These are phyloP conservation scores for Fomitiporia mediterranea DNA, from an alignment of 1,284 basidiomycete species.

Conservation along the genomic window DNA sequence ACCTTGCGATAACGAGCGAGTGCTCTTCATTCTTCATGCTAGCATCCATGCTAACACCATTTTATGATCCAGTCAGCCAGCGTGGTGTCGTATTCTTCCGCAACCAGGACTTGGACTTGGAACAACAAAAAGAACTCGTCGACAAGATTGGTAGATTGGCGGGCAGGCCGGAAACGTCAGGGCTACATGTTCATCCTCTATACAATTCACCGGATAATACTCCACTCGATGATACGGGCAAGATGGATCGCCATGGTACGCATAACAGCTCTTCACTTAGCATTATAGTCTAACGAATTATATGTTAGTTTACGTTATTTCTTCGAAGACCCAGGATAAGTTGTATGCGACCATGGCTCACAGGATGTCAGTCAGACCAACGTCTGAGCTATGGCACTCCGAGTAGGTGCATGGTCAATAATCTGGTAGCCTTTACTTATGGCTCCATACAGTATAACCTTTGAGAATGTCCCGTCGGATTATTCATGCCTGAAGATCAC, in stretches of 20 bases:
- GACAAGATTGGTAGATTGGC: conserved; percentile 34
- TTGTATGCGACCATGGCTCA: conserved; percentile 18
- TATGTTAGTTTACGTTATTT: conserved; percentile 18
- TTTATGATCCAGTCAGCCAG: conserved; percentile 32
- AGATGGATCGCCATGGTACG: conserved; percentile 24
- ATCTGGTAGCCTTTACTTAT: too few species aligned
- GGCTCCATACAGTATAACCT: conserved; percentile 35
- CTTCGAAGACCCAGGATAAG: conserved; percentile 16
- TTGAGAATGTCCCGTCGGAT: conserved; percentile 41
- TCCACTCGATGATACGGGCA: conserved; percentile 25
- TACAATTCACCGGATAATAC: conserved; percentile 29
- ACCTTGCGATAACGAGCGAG: conserved; percentile 17
- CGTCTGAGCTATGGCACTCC: conserved; percentile 25
- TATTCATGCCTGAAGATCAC: conserved; percentile 37
- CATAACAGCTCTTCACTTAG: not conserved
- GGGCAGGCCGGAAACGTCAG: conserved; percentile 35
- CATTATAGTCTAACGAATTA: not conserved
- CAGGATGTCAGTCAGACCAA: conserved; percentile 8
- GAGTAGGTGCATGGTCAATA: conserved; percentile 31
- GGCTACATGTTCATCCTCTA: conserved; percentile 43
- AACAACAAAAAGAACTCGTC: conserved; percentile 36
- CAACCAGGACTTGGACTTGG: conserved; percentile 31
- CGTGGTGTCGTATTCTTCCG: conserved; percentile 49
- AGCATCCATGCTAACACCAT: not conserved
- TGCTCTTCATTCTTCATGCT: not conserved